A percentile compares a stretch with the other conserved stretches of the same genome.
Conservation (phyloP, 148 eudicot genomes). For the Polygonum maritimum region DNA sequence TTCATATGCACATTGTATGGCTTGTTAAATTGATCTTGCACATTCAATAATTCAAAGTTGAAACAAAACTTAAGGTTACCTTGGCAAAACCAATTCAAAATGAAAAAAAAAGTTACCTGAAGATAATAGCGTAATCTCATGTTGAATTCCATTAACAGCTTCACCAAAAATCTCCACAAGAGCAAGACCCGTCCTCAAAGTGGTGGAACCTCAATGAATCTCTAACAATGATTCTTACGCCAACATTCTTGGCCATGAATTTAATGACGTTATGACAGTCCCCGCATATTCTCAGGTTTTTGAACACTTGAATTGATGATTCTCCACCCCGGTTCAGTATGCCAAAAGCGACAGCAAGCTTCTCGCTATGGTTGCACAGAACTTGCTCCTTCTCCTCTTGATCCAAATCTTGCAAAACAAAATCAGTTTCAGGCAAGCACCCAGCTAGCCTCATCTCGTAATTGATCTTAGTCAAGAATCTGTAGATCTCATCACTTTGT, state of each 20-base stretch:
- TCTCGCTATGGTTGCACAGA: constrained; percentile 75
- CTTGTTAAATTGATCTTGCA: background rate
- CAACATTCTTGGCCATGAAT: constrained; percentile 48
- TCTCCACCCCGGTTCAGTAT: constrained; percentile 59
- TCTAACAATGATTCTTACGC: constrained; percentile 56
- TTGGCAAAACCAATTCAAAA: background rate
- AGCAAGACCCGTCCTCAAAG: constrained; percentile 59
- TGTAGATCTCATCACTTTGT: constrained; percentile 45
- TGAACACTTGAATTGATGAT: constrained; percentile 55
- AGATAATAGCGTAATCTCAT: background rate
- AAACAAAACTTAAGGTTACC: background rate
- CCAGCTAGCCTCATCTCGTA: constrained; percentile 62
- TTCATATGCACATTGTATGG: background rate
- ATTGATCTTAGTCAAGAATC: constrained; percentile 43
- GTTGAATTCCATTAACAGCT: background rate
- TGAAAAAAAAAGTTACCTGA: background rate
- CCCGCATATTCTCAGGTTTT: constrained; percentile 79
- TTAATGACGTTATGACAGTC: constrained; percentile 81
- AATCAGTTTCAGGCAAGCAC: constrained; percentile 55
- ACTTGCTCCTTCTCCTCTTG: constrained; percentile 67
- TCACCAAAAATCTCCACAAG: constrained; percentile 79
- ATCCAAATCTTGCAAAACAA: constrained; percentile 75
- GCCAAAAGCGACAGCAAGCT: constrained; percentile 78
- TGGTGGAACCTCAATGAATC: constrained; percentile 87
- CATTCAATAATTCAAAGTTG: background rate